Evolutionary conservation across 1,139 yeast genomes (phyloP).

Genomic region (Zygosaccharomyces pseudobailii): DNA sequence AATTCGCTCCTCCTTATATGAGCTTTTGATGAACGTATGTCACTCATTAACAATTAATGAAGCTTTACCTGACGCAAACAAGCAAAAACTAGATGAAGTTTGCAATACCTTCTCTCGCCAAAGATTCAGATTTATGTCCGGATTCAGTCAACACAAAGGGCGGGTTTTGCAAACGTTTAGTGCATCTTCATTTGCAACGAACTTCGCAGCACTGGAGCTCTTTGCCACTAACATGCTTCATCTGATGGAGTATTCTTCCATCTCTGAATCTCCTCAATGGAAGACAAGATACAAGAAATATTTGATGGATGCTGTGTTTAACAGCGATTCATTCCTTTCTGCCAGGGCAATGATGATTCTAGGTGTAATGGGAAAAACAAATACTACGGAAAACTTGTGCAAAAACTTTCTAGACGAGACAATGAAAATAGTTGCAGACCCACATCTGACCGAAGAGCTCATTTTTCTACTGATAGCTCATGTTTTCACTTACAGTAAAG

Average conservation of each 20-base stretch:
- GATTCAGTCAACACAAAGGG: conserved; percentile 63
- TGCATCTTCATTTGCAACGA: conserved; percentile 46
- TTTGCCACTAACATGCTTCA: conserved; percentile 59
- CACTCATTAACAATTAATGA: conserved; percentile 68
- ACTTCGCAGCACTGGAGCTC: conserved; percentile 54
- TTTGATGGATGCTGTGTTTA: conserved; percentile 62
- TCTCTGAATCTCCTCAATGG: conserved; percentile 53
- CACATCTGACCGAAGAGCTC: conserved; percentile 32
- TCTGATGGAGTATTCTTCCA: conserved; percentile 52
- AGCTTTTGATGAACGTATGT: conserved; percentile 60
- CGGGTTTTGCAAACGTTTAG: conserved; percentile 36
- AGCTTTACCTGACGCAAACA: conserved; percentile 43
- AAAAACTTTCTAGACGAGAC: conserved; percentile 29
- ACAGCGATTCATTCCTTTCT: conserved; percentile 57
- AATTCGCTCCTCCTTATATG: conserved; percentile 62
- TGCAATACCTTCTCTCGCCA: conserved; percentile 63
- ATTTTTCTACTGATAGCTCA: conserved; percentile 36
- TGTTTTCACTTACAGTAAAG: conserved; percentile 49
- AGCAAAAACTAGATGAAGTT: conserved; percentile 45
- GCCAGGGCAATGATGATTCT: conserved; percentile 67
- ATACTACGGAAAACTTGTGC: conserved; percentile 59
- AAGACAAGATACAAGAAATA: conserved; percentile 65
- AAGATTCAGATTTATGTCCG: conserved; percentile 70
- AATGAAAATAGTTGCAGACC: conserved; percentile 38
- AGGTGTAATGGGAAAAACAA: conserved; percentile 63